Percentiles rank a stretch among this genome's conserved stretches.
phyloP scores from a whole-genome alignment of 106 monocot species.

The Allium sativum region DNA sequence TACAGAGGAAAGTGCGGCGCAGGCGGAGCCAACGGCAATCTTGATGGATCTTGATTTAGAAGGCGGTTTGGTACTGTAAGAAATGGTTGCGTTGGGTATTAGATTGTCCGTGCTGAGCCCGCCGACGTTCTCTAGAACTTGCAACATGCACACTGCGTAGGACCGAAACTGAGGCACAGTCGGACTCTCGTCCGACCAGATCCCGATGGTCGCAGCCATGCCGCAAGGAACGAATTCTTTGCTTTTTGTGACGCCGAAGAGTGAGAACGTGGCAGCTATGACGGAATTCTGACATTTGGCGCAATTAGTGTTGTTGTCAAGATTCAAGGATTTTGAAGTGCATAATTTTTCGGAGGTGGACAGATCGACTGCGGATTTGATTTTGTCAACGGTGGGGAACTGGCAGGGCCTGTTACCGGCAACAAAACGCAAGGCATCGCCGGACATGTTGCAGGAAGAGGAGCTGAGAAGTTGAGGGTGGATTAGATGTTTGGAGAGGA shows the following conservation, averaged over 20 bases:
- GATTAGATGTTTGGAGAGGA: slow-evolving; percentile 40
- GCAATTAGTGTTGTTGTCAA: slow-evolving; percentile 19
- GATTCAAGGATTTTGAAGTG: not conserved
- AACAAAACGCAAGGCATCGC: not conserved
- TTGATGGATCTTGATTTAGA: slow-evolving; percentile 9
- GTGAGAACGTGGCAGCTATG: slow-evolving; percentile 21
- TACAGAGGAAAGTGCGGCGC: slow-evolving; percentile 13
- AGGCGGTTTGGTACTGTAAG: not conserved
- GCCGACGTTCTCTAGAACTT: slow-evolving; percentile 41
- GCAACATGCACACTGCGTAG: slow-evolving; percentile 41
- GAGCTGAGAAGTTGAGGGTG: slow-evolving; percentile 32
- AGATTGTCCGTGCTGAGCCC: slow-evolving; percentile 23
- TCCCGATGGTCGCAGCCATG: slow-evolving; percentile 48
- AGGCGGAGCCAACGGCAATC: slow-evolving; percentile 31
- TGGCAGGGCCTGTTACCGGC: slow-evolving; percentile 42
- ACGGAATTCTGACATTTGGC: slow-evolving; percentile 42
- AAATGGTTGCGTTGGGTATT: slow-evolving; percentile 5
- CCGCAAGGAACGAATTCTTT: slow-evolving; percentile 54
- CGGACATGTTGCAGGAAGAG: slow-evolving; percentile 12
- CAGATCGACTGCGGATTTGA: slow-evolving; percentile 24
- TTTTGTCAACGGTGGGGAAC: slow-evolving; percentile 22
- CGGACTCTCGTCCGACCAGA: slow-evolving; percentile 31
- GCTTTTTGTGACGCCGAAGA: slow-evolving; percentile 21
- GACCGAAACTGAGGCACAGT: slow-evolving; percentile 25
- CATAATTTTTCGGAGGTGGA: slow-evolving; percentile 4